These are phyloP conservation scores for Kwoniella dendrophila DNA, from an alignment of 768 basidiomycete species.

Conservation along the genomic window DNA sequence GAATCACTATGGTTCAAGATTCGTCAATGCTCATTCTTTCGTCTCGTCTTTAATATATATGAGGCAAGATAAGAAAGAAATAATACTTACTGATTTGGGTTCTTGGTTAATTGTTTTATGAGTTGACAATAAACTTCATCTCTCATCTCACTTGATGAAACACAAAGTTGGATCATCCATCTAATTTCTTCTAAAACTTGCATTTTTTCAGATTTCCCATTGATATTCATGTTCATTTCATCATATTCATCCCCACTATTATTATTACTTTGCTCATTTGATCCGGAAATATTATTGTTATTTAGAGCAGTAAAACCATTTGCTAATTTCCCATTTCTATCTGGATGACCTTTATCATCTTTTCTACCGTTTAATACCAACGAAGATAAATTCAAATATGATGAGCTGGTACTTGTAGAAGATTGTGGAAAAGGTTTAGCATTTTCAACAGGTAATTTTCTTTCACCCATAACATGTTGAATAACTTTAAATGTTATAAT, in stretches of 20 bases:
- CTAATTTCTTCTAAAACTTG: constrained; percentile 73
- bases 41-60: no score
- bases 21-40: neutral
- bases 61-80: neutral
- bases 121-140: constrained; percentile 93
- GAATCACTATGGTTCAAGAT: constrained; percentile 65
- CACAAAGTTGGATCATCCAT: constrained; percentile 78
- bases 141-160: constrained; percentile 77
- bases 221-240: no score
- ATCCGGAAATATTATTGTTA: neutral
- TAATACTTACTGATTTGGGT: constrained; percentile 71
- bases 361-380: constrained; percentile 18
- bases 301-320: constrained; percentile 13
- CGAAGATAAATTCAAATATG: constrained; percentile 23
- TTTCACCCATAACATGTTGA: constrained; percentile 91
- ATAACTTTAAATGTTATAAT: constrained; percentile 84
- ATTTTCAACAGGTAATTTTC: constrained; percentile 62
- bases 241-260: constrained; percentile 5
- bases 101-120: constrained; percentile 85
- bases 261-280: neutral
- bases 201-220: constrained; percentile 37
- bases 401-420: constrained; percentile 15
- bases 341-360: constrained; percentile 50
- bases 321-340: constrained; percentile 14
- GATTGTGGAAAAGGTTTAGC: constrained; percentile 20